Conservation (phyloP, 352 stramenopile species). For the Globisporangium solare region DNA sequence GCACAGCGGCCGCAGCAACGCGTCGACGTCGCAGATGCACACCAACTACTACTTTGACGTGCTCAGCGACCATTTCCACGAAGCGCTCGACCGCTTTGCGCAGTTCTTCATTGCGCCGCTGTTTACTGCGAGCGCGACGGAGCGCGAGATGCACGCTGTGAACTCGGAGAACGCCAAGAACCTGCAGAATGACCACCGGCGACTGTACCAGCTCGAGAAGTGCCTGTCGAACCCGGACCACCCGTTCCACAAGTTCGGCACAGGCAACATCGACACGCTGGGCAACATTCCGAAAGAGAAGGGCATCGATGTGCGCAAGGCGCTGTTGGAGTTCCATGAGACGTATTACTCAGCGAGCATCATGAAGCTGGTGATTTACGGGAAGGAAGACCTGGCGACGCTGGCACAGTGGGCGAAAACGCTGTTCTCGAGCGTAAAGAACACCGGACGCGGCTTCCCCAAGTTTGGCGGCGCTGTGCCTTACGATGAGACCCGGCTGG, state of each 20-base stretch:
- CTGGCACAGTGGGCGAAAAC: conserved; percentile 70
- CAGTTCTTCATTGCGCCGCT: conserved; percentile 97
- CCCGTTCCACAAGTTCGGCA: conserved; percentile 89
- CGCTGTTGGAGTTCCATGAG: conserved; percentile 83
- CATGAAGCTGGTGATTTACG: conserved; percentile 60
- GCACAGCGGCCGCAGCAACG: conserved; percentile 94
- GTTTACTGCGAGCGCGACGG: conserved; percentile 88
- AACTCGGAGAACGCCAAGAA: conserved; percentile 97
- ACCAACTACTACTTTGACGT: conserved; percentile 98
- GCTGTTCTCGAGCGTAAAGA: conserved; percentile 83
- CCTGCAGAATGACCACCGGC: conserved; percentile 89
- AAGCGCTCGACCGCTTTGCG: conserved; percentile 93
- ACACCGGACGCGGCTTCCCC: conserved; percentile 48
- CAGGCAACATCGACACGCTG: conserved; percentile 84
- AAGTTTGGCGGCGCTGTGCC: conserved; percentile 44
- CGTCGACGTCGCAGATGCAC: conserved; percentile 94
- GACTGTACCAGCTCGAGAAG: conserved; percentile 84
- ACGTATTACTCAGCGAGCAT: conserved; percentile 73
- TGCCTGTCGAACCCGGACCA: conserved; percentile 62
- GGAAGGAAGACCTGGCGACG: conserved; percentile 82
- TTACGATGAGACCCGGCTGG: conserved; percentile 44
- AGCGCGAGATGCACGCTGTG: conserved; percentile 95
- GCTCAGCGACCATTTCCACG: conserved; percentile 62
- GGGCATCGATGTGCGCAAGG: conserved; percentile 58
- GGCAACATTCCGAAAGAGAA: conserved; percentile 27